Evolutionary conservation across 1,284 basidiomycete genomes (phyloP).

Genomic region (Leccinum pallidistipes): DNA sequence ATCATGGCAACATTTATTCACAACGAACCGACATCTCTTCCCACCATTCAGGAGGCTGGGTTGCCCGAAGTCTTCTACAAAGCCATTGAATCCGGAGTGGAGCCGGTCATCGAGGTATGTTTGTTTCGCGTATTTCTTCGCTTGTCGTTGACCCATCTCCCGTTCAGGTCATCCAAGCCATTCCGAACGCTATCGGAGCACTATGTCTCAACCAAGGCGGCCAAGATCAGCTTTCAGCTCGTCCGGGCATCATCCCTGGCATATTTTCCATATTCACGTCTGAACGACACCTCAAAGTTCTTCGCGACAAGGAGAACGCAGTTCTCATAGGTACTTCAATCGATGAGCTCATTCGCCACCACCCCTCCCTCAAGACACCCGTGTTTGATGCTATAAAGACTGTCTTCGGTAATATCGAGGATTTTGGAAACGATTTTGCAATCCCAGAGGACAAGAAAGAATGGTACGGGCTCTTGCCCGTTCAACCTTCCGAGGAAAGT

Average conservation of each 20-base stretch:
- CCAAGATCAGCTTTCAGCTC: slow-evolving; percentile 76
- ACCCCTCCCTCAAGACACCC: slow-evolving; percentile 81
- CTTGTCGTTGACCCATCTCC: slow-evolving; percentile 5
- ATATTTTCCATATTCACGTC: slow-evolving; percentile 89
- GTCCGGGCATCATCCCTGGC: slow-evolving; percentile 78
- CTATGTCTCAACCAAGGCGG: slow-evolving; percentile 93
- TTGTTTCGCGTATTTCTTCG: neutral
- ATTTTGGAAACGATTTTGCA: slow-evolving; percentile 62
- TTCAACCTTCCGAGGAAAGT: slow-evolving; percentile 35
- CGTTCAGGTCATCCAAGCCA: slow-evolving; percentile 80
- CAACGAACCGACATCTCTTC: slow-evolving; percentile 95
- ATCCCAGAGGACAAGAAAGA: slow-evolving; percentile 59
- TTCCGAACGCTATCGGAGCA: slow-evolving; percentile 96
- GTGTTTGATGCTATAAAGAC: slow-evolving; percentile 78
- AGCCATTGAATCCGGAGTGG: slow-evolving; percentile 82
- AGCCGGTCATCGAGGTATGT: slow-evolving; percentile 82
- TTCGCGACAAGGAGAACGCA: slow-evolving; percentile 93
- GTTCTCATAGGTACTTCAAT: slow-evolving; percentile 86
- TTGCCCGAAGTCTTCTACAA: slow-evolving; percentile 90
- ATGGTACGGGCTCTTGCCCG: slow-evolving; percentile 60
- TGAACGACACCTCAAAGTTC: slow-evolving; percentile 81
- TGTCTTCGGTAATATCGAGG: slow-evolving; percentile 72
- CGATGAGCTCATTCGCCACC: slow-evolving; percentile 96
- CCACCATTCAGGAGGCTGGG: slow-evolving; percentile 89
- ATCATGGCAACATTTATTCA: slow-evolving; percentile 98